These are phyloP conservation scores for Geotrichum europaeum DNA, from an alignment of 1,139 yeast species.

Conservation along the genomic window DNA sequence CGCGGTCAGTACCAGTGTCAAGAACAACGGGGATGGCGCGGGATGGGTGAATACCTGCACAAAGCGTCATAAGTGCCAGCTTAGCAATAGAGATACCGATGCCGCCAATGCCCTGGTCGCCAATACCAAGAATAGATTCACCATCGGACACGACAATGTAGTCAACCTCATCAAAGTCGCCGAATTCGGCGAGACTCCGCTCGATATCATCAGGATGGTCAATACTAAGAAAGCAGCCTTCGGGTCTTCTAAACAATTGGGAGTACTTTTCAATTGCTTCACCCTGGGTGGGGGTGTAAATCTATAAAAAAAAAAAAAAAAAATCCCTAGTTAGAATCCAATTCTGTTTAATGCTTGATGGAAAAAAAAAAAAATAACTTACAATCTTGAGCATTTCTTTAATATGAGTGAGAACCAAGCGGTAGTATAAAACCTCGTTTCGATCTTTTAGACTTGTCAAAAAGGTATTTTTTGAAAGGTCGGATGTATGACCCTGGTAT, in stretches of 20 bases:
- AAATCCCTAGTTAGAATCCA: background rate
- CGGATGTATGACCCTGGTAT: constrained; percentile 69
- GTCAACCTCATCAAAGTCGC: constrained; percentile 85
- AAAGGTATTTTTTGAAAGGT: constrained; percentile 85
- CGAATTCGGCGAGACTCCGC: constrained; percentile 61
- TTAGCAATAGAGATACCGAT: constrained; percentile 87
- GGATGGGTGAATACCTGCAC: constrained; percentile 96
- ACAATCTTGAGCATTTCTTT: constrained; percentile 79
- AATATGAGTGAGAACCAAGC: constrained; percentile 77
- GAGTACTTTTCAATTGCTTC: constrained; percentile 94
- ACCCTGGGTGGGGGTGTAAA: constrained; percentile 96
- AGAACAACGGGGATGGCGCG: constrained; percentile 83
- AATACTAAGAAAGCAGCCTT: constrained; percentile 88
- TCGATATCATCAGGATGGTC: constrained; percentile 49
- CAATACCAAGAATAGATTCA: constrained; percentile 93
- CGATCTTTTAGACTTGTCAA: constrained; percentile 88
- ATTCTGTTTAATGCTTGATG: background rate
- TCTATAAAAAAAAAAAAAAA: constrained; percentile 28
- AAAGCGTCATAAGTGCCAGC: constrained; percentile 86
- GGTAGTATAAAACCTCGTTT: constrained; percentile 74
- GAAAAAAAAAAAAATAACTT: background rate
- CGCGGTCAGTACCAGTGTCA: constrained; percentile 90
- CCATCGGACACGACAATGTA: constrained; percentile 93
- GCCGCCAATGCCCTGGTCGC: constrained; percentile 98
- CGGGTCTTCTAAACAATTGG: constrained; percentile 87